Base-by-base conservation (phyloP, 2,329 filamentous ascomycete genomes). In the Neurospora sp. region DNA sequence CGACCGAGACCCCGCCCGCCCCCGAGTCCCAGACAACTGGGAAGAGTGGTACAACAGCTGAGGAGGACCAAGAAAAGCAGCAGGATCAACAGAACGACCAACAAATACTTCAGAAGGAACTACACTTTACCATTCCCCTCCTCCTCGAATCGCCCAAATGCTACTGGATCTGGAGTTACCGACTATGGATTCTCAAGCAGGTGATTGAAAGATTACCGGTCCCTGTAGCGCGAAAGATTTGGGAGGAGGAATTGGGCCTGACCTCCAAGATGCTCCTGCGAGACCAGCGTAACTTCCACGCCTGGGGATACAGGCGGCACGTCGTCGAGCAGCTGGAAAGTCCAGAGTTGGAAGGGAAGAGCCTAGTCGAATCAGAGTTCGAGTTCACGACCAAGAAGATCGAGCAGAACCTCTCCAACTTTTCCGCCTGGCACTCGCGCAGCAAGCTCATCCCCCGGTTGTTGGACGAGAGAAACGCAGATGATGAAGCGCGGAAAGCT, bases 101-200 rank as follows among this genome's bases (percentile, higher is more conserved):
- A 57, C 81, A 88, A 2, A 77, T 90, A 39, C 85, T 98, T 72
- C 86, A 87, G 66, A 83, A 86, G 69, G 96, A 99, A 78, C 84
- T 99, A 40, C 82, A 83, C 66, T 97, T 97, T 77, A 89, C 95
- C 40, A 87, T 97, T 52, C 92, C 92, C 0, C 85, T 99, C 23
- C 86, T 99, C 67, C 86, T 92, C 73, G 88, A 93, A 74, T 95
- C 89, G 74, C 96, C 96, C 6, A 99, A 99, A 80, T 98, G 96
- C 84, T 99, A 99, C 82, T 98, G 96, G 95, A 95, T 99, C 77
- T 99, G 96, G 96, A 97, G 97, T 75, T 95, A 97, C 80, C 90
- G 96, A 37, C 81, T 91, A 66, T 99, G 96, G 94, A 83, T 95
- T 3, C 83, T 99, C 15, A 83, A 90, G 69, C 87, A 92, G 78